Conservation (phyloP, 176 grass and related monocot species). For the Eragrostis nindensis region DNA sequence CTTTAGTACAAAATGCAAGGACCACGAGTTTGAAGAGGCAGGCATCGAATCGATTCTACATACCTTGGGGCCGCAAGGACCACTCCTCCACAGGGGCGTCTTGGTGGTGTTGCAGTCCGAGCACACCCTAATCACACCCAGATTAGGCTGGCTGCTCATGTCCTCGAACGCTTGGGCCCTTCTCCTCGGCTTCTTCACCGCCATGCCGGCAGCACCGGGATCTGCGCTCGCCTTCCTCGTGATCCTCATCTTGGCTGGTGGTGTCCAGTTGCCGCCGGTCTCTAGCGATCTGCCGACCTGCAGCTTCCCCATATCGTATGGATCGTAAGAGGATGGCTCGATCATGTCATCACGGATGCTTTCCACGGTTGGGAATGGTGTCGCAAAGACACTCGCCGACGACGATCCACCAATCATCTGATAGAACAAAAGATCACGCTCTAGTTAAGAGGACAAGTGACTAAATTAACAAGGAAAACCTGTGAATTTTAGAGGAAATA, state of each 20-base stretch:
- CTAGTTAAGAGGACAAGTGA: not conserved
- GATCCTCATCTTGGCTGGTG: constrained; percentile 76
- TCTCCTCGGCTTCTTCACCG: constrained; percentile 62
- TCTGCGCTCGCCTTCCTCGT: constrained; percentile 66
- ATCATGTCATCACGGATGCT: constrained; percentile 67
- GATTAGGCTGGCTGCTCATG: constrained; percentile 39
- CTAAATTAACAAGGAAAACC: not conserved
- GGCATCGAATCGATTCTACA: constrained; percentile 7
- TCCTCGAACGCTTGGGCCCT: constrained; percentile 38
- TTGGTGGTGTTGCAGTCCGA: constrained; percentile 97
- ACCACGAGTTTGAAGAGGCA: constrained; percentile 5
- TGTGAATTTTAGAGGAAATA: not conserved
- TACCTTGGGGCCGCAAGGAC: constrained; percentile 93
- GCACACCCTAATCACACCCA: constrained; percentile 85
- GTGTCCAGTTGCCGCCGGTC: constrained; percentile 48
- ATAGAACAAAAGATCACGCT: constrained; percentile 31
- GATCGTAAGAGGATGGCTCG: constrained; percentile 58
- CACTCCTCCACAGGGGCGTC: constrained; percentile 97
- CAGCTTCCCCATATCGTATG: constrained; percentile 43
- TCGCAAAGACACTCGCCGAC: not conserved
- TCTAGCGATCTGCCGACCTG: constrained; percentile 7
- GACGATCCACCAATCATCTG: constrained; percentile 59
- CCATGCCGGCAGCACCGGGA: constrained; percentile 4
- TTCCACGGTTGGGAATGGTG: constrained; percentile 54
- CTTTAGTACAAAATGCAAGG: not conserved